Evolutionary conservation across 2,329 filamentous ascomycete species (phyloP), one percentile per base, ranked within the genome.

Genomic region (Stachybotrys elegans): DNA sequence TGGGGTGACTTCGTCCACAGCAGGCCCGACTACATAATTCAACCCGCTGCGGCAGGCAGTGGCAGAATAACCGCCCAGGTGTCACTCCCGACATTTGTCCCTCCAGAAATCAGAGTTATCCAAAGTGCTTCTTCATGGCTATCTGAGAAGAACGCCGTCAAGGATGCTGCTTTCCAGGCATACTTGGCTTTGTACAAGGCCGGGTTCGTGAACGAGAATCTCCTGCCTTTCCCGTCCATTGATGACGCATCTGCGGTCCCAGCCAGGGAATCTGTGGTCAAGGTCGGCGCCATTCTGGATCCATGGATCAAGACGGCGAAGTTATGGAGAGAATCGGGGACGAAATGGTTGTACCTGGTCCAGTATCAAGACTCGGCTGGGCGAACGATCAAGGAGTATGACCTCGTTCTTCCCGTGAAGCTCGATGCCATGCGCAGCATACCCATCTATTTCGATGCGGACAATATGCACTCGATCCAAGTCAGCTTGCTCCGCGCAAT

Each of bases 151-250:
- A 81, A 80, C 52, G 89, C 90, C 0, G 81, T 73, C 52, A 88
- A 86, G 57, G 92, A 96, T 61, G 88, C 85, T 1, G 86, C 88
- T 0, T 93, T 95, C 48, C 79, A 88, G 56, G 87, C 90, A 1
- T 95, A 91, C 57, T 65, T 78, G 19, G 72, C 71, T 5, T 70
- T 97, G 0, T 82, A 92, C 57, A 54, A 77, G 7, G 83, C 78
- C 21, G 84, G 85, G 0, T 68, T 96, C 5, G 64, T 97, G 2
- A 90, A 88, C 48, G 79, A 94, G 13, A 75, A 95, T 53, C 65
- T 96, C 0, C 70, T 95, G 32, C 92, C 92, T 8, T 66, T 75
- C 19, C 8, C 22, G 12, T 5, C 5, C 13, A 63, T 62, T 43
- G 60, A 70, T 3, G 68, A 70, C n/a, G 51, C 64, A 8, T 55